Percentiles rank a stretch among this genome's conserved stretches.
Evolutionary conservation across 1,284 basidiomycete genomes (phyloP).

Genomic region (Apiotrichum gamsii): DNA sequence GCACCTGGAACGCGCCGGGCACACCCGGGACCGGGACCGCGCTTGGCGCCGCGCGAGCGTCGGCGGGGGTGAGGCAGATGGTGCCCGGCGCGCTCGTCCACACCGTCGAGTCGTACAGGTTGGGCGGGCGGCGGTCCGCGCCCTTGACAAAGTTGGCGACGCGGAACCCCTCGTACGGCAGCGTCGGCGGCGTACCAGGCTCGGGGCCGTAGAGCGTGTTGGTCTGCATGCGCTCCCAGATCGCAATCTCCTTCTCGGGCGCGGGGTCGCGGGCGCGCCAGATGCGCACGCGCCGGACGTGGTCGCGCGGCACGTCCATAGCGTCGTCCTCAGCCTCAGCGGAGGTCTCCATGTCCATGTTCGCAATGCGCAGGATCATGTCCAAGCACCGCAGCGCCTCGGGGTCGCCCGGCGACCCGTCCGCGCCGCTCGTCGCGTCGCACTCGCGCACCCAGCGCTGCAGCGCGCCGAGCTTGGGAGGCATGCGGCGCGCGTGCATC

Average conservation of each 20-base stretch:
- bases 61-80: slow-evolving; percentile 46
- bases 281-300: slow-evolving; percentile 22
- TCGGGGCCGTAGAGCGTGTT: slow-evolving; percentile 27
- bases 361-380: slow-evolving; percentile 52
- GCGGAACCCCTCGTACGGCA: slow-evolving; percentile 30
- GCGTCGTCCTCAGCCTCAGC: slow-evolving; percentile 14
- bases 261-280: slow-evolving; percentile 30
- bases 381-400: slow-evolving; percentile 51
- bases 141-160: slow-evolving; percentile 45
- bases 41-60: slow-evolving; percentile 17
- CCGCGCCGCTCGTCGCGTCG: slow-evolving; percentile 50
- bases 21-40: slow-evolving; percentile 47
- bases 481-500: slow-evolving; percentile 51
- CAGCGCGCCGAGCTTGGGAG: slow-evolving; percentile 55
- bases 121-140: slow-evolving; percentile 49
- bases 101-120: slow-evolving; percentile 53
- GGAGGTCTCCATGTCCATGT: slow-evolving; percentile 12
- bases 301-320: slow-evolving; percentile 14
- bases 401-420: slow-evolving; percentile 36
- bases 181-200: slow-evolving; percentile 7
- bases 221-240: slow-evolving; percentile 38
- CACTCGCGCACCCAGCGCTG: slow-evolving; percentile 58
- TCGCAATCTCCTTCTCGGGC: slow-evolving; percentile 25
- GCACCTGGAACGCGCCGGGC: slow-evolving; percentile 51
- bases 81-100: slow-evolving; percentile 49